Evolutionary conservation across 805 yeast species (phyloP).

Genomic region (Debaryomyces tyrocola): DNA sequence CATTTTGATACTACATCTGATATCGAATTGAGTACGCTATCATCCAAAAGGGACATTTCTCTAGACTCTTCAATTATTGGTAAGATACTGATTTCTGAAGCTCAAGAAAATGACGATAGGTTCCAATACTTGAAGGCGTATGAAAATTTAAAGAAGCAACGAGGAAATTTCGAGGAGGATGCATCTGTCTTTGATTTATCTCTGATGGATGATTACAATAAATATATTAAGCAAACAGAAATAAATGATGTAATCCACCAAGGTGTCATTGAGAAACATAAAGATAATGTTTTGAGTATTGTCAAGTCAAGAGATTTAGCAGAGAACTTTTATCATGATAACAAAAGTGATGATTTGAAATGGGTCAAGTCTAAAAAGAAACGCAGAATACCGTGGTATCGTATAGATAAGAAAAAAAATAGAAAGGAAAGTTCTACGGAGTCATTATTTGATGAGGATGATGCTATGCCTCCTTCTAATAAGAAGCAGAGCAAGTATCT

Average conservation of each 20-base stretch:
- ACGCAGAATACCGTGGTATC: constrained; percentile 10
- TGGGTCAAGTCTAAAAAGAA: background rate
- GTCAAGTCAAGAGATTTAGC: constrained; percentile 25
- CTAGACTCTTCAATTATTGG: constrained; percentile 26
- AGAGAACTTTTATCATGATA: constrained; percentile 24
- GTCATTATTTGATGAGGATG: background rate
- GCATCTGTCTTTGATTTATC: constrained; percentile 31
- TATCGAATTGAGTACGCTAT: constrained; percentile 4
- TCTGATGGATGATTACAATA: constrained; percentile 33
- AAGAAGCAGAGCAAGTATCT: constrained; percentile 19
- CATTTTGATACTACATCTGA: constrained; percentile 21
- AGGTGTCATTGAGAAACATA: constrained; percentile 11
- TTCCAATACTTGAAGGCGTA: constrained; percentile 28
- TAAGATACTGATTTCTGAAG: constrained; percentile 13
- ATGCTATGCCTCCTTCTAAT: constrained; percentile 5
- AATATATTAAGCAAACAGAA: constrained; percentile 33
- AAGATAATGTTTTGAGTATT: constrained; percentile 24
- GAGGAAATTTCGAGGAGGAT: constrained; percentile 1
- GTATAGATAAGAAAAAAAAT: constrained; percentile 9
- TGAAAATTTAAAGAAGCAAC: constrained; percentile 14
- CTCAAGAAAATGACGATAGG: constrained; percentile 15
- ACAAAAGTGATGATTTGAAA: constrained; percentile 1
- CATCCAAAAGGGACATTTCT: constrained; percentile 6
- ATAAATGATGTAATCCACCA: constrained; percentile 31
- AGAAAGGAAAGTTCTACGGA: constrained; percentile 1